These are phyloP conservation scores for Yarrowia sp. DNA, from an alignment of 805 yeast genomes.

Conservation along the genomic window DNA sequence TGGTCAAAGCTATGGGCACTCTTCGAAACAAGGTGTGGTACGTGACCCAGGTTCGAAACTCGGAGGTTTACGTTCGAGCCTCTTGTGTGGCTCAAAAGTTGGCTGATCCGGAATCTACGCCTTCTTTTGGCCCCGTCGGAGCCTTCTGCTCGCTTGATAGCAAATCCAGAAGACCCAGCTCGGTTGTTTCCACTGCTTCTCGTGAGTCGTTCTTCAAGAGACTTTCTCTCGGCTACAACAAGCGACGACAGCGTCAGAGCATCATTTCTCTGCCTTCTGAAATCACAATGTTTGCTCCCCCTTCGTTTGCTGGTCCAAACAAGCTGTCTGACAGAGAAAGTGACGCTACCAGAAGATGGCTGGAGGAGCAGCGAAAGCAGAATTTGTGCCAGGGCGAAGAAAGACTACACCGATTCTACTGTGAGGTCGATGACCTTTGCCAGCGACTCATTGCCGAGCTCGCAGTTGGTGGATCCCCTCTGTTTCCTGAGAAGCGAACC, in stretches of 20 bases:
- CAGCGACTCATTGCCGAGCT: constrained; percentile 48
- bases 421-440: constrained; percentile 48
- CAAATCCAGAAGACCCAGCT: constrained; percentile 7
- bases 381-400: constrained; percentile 51
- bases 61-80: constrained; percentile 45
- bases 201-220: constrained; percentile 43
- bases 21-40: constrained; percentile 46
- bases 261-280: constrained; percentile 46
- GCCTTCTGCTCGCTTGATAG: constrained; percentile 8
- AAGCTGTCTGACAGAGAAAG: constrained; percentile 51
- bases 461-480: constrained; percentile 41
- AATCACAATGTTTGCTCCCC: constrained; percentile 47
- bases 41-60: constrained; percentile 43
- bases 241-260: constrained; percentile 43
- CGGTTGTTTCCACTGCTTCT: constrained; percentile 42
- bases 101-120: constrained; percentile 17
- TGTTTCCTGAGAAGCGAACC: constrained; percentile 26
- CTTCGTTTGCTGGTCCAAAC: constrained; percentile 45
- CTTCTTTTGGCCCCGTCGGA: constrained; percentile 24
- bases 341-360: constrained; percentile 47
- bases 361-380: constrained; percentile 48
- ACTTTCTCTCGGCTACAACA: constrained; percentile 41
- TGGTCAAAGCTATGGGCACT: constrained; percentile 40
- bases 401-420: constrained; percentile 49
- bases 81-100: constrained; percentile 44